Evolutionary conservation across 371 early-diverging fungal species (phyloP), one percentile per base, ranked within the genome.

Genomic region (Saksenaea vasiformis): DNA sequence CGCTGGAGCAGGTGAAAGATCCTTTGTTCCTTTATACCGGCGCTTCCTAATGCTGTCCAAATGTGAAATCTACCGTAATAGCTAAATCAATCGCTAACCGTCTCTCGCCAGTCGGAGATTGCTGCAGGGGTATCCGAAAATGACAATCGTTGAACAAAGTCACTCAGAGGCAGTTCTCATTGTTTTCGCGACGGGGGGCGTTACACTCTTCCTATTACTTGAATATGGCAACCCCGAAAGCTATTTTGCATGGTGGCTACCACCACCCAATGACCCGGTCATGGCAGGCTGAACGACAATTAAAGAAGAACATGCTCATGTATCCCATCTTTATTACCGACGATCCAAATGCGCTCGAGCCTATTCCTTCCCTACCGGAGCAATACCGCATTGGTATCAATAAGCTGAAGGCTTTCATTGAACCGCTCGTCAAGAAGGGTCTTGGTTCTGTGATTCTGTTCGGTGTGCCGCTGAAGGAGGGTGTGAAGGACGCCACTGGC

Each of bases 251-350:
- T 68, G 91, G 95, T 11, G 94, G 95, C 4, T 91, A 90, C 79
- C 90, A 91, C 77, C 90, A 95, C 73, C 87, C 93, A 19, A 61
- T 86, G 31, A 86, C 89, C 61, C 89, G 98, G 37, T 69, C 78
- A 38, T 96, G 95, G 95, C 94, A 95, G 76, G 82, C 84, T 3
- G 88, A 87, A 47, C 73, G 79, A 7, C 55, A 65, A 7, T 71
- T 96, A 56, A 90, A 88, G 31, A 90, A 93, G 72, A 75, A 78
- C 44, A 83, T 87, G 67, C 87, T 98, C 60, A 91, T 97, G 83
- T 97, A 91, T 76, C 98, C 98, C 15, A 84, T 98, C 68, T 98
- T 98, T 76, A 87, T 98, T 66, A 87, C 87, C 56, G 96, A 95
- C 76, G 84, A 90, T 65, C 75, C 85, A 27, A 87, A 93, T 64